Percentiles rank a stretch among this genome's conserved stretches.
Conservation (phyloP, 306 rosid genomes). For the Begonia peltatifolia region DNA sequence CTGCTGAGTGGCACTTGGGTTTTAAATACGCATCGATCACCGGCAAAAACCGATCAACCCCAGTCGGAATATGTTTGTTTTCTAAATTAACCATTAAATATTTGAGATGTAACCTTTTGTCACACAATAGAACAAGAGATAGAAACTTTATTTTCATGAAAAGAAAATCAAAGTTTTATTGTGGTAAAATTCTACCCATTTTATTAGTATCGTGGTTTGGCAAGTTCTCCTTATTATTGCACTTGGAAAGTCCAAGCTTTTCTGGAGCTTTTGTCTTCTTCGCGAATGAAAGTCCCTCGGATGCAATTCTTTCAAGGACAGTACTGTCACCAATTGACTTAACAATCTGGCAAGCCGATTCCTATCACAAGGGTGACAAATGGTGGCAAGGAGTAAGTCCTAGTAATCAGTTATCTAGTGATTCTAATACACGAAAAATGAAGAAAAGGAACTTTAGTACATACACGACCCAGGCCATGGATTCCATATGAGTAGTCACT, state of each 20-base stretch:
- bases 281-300: conserved; percentile 54
- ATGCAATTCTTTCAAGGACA: conserved; percentile 53
- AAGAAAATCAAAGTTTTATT: too few species aligned
- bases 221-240: conserved; percentile 18
- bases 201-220: conserved; percentile 2
- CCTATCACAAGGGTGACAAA: conserved; percentile 24
- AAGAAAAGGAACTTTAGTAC: conserved; percentile 14
- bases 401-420: neutral
- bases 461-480: conserved; percentile 60
- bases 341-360: conserved; percentile 60
- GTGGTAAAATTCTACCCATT: too few species aligned
- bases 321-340: conserved; percentile 50
- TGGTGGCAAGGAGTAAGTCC: conserved; percentile 8
- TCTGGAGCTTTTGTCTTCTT: conserved; percentile 30
- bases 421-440: neutral
- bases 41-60: conserved; percentile 21
- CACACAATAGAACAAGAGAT: too few species aligned
- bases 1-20: conserved; percentile 65
- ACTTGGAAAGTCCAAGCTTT: conserved; percentile 18
- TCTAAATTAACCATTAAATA: conserved; percentile 15
- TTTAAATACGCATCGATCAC: conserved; percentile 61
- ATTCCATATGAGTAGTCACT: conserved; percentile 66
- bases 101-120: too few species aligned
- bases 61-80: conserved; percentile 11
- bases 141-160: too few species aligned